A percentile compares a stretch with the other conserved stretches of the same genome.
phyloP scores from a whole-genome alignment of 345 rosid species.

The Acer campestre region DNA sequence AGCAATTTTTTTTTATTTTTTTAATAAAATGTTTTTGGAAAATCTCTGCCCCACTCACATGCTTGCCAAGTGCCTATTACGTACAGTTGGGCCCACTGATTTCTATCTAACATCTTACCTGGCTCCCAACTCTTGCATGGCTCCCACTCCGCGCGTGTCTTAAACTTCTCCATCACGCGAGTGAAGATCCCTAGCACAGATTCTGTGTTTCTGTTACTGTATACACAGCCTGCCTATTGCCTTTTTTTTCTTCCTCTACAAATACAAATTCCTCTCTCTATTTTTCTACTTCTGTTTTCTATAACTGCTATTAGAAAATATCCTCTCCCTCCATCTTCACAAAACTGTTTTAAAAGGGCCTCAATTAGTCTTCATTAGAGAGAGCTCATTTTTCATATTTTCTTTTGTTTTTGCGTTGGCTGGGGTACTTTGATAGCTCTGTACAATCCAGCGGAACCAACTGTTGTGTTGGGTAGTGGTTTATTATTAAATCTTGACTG shows the following conservation, averaged over 20 bases:
- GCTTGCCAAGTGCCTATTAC: constrained; percentile 29
- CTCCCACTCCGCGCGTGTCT: constrained; percentile 25
- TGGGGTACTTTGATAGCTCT: constrained; percentile 30
- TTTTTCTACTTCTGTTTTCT: neutral
- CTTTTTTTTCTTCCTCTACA: constrained; percentile 32
- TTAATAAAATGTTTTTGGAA: neutral
- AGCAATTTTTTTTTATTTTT: no score
- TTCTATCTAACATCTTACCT: constrained; percentile 27
- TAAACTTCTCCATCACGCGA: neutral
- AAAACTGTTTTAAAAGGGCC: neutral
- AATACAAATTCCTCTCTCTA: constrained; percentile 25
- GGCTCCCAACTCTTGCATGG: constrained; percentile 35
- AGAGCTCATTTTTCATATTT: neutral
- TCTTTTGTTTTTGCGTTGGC: constrained; percentile 4
- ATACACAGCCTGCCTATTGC: neutral
- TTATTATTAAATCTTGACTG: constrained; percentile 46
- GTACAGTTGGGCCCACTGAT: constrained; percentile 18
- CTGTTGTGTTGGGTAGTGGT: constrained; percentile 10
- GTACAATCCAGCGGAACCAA: constrained; percentile 25
- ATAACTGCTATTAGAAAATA: neutral
- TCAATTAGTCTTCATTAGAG: neutral
- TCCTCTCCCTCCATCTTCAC: neutral
- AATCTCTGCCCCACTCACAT: constrained; percentile 34
- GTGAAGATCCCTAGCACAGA: neutral
- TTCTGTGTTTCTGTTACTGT: neutral